These are phyloP conservation scores for Sclerotinia subarctica DNA, from an alignment of 2,329 filamentous ascomycete genomes.

Conservation along the genomic window DNA sequence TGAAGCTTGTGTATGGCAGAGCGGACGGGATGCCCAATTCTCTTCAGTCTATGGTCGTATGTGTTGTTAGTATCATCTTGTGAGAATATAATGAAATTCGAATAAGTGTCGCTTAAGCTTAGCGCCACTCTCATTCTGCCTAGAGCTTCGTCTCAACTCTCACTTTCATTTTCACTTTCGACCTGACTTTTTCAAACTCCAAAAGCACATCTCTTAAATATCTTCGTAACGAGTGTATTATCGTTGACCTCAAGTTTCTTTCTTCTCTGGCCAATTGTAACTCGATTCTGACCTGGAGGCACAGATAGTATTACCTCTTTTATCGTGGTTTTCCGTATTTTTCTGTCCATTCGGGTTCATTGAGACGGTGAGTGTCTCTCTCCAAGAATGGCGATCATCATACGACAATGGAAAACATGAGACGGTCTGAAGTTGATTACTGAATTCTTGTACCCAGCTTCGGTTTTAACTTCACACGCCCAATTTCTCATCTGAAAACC, in stretches of 20 bases:
- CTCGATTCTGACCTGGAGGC: not conserved
- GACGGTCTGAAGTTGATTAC: not conserved
- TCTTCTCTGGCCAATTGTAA: not conserved
- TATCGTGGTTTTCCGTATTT: not conserved
- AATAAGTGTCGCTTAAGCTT: not conserved
- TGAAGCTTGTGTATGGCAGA: constrained; percentile 21
- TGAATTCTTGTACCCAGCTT: constrained; percentile 3
- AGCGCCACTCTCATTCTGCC: not conserved
- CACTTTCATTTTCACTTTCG: not conserved
- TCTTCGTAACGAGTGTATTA: not conserved
- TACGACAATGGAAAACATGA: not conserved
- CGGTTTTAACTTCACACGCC: not conserved
- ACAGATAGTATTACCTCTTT: not conserved
- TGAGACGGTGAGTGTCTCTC: not conserved
- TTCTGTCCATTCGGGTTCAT: not conserved
- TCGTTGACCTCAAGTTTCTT: not conserved
- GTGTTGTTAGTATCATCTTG: fast-evolving
- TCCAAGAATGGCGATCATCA: not conserved
- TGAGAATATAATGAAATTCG: not conserved
- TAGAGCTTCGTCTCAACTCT: not conserved
- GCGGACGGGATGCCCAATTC: constrained; percentile 20
- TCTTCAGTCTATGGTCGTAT: constrained; percentile 20
- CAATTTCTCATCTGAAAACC: not conserved
- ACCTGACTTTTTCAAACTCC: not conserved
- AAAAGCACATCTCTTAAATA: not conserved